Evolutionary conservation across 225 moss, liverwort and hornwort species (phyloP), one percentile per base, ranked within the genome.

Genomic region (Pseudoscleropodium purum): DNA sequence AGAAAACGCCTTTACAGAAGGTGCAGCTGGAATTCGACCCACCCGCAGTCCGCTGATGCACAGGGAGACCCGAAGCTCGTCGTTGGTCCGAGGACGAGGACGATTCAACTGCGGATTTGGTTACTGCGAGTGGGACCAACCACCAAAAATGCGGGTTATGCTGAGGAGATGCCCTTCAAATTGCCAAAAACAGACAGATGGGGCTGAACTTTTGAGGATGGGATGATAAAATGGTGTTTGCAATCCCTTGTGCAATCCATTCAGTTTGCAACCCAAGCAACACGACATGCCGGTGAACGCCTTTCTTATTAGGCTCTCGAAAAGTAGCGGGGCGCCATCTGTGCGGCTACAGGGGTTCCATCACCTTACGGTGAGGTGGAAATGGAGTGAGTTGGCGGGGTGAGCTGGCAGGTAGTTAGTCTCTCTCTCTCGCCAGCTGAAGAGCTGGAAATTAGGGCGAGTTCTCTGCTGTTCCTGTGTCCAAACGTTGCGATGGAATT

Each of bases 321-420:
- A 49, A 62, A 37, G 57, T 30, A 64, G 65, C n/a, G 11, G 13
- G 18, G 69, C 67, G 72, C 63, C 84, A 87, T 37, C 88, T 92
- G 92, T 70, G 77, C 82, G 78, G 70, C 78, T 77, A 30, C 15
- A 6, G 10, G 73, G 73, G 56, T 27, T 65, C 5, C 79, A 78
- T 33, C 72, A 31, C 10, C 7, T 37, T 23, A 29, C 30, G n/a
- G 61, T 91, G 91, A 92, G 75, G 83, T 87, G 89, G 84, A 91
- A 86, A 79, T 39, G 79, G 33, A 45, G 51, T 88, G 93, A 91
- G 85, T 78, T 93, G 92, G 92, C 80, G 26, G 47, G 23, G 31
- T 68, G 87, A 89, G 61, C 17, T 91, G 85, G 90, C 61, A 54
- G 91, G 76, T 89, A 16, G 89, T 87, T 92, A 86, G 29, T 24